These are phyloP conservation scores for Oryza longistaminata DNA, from an alignment of 176 grass and related monocot genomes.

Conservation along the genomic window DNA sequence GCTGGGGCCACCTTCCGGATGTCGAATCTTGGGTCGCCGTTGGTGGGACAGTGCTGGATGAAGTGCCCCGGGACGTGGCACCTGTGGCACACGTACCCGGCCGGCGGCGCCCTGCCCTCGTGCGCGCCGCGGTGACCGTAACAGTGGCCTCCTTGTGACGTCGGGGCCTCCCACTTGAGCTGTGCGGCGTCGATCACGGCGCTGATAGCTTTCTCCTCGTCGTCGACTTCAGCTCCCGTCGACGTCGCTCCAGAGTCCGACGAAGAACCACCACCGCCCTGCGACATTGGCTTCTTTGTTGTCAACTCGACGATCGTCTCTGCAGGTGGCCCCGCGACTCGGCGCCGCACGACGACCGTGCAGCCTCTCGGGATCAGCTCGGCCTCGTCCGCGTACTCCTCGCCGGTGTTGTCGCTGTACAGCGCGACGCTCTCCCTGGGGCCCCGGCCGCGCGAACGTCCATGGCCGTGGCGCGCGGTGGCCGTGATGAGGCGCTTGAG, in stretches of 20 bases:
- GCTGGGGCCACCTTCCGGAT: neutral
- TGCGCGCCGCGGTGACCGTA: neutral
- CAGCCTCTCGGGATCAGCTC: neutral
- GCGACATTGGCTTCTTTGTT: neutral
- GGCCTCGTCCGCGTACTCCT: slow-evolving; percentile 12
- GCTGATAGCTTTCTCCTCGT: slow-evolving; percentile 23
- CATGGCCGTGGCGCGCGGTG: slow-evolving; percentile 34
- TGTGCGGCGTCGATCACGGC: slow-evolving; percentile 23
- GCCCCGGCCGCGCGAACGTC: slow-evolving; percentile 28
- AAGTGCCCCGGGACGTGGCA: slow-evolving; percentile 43
- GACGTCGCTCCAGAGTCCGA: neutral
- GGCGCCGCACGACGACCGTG: slow-evolving; percentile 26
- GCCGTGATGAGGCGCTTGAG: slow-evolving; percentile 32
- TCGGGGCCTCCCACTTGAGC: neutral
- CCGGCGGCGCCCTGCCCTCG: neutral
- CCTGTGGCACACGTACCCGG: slow-evolving; percentile 33
- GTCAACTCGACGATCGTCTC: slow-evolving; percentile 18
- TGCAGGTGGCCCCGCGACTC: slow-evolving; percentile 22
- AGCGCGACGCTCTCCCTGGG: slow-evolving; percentile 31
- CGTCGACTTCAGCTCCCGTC: neutral
- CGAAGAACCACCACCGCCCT: neutral
- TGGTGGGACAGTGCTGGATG: slow-evolving; percentile 40
- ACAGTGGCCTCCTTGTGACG: neutral
- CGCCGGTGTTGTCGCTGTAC: slow-evolving; percentile 7
- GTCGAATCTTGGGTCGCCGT: slow-evolving; percentile 29